Base-by-base conservation (phyloP, 495 filamentous ascomycete genomes). In the Parathielavia appendiculata region DNA sequence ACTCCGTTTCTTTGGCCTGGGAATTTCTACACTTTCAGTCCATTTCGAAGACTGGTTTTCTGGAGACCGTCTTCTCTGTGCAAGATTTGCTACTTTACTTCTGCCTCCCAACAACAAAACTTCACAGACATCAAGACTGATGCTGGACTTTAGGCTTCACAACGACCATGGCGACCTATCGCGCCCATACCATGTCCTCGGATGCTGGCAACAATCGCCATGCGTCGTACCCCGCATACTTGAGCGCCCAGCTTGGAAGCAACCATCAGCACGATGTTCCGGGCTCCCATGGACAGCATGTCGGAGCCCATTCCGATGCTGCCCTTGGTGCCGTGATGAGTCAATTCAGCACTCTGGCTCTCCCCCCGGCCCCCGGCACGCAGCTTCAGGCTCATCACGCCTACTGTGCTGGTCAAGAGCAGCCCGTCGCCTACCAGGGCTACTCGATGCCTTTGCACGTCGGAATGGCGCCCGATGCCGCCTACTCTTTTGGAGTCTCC, bases 341-440 rank as follows among this genome's bases (percentile, higher is more conserved):
- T 32, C 73, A 75, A 20, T 78, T 79, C 65, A 66, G 70, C 51
- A 63, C 65, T n/a, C 59, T 79, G 22, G 60, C 54, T 23, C 55
- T 79, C 12, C 69, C 73, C 12, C 17, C 53, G 20, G 66, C 63
- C 40, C 62, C 66, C 26, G 57, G 52, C 52, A 60, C 61, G 16
- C 64, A 68, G 52, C 23, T 63, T 9, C 69, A 64, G 46, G 59
- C 54, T 52, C 67, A 69, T 30, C 63, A 64, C 51, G 66, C 67
- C 7, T 76, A 73, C 56, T 69, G 62, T 41, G 51, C 47, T n/a
- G 10, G 54, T 14, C 65, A 65, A 52, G 69, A 71, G n/a, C 69
- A 66, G 49, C 40, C 60, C 11, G 59, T 71, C 16, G 62, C 69
- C n/a, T 71, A 71, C 46, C 67, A 63, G 44, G 51, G 63, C 39